Percentiles rank a stretch among this genome's conserved stretches.
Conservation (phyloP, 495 filamentous ascomycete species). For the Daldinia caldariorum region DNA sequence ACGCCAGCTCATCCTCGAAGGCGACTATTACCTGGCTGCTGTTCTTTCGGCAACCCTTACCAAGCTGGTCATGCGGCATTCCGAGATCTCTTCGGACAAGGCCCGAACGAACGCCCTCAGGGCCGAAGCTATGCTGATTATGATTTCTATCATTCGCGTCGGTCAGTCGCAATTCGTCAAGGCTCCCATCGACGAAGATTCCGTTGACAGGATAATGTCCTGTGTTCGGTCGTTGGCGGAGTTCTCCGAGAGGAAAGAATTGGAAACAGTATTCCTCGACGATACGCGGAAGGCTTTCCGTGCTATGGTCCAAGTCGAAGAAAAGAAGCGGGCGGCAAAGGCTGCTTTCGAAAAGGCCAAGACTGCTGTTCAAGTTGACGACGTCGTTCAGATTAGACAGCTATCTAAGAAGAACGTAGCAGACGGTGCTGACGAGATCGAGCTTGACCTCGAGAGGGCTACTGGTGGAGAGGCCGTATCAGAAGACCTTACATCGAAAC, state of each 20-base stretch:
- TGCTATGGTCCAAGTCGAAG: constrained; percentile 97
- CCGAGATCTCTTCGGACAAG: constrained; percentile 87
- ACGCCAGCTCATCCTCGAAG: constrained; percentile 93
- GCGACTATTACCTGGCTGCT: constrained; percentile 95
- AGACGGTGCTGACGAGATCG: constrained; percentile 86
- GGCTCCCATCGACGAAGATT: constrained; percentile 96
- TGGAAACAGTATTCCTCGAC: constrained; percentile 92
- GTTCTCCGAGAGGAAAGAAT: constrained; percentile 85
- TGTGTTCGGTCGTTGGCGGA: constrained; percentile 94
- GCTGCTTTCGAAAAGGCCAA: constrained; percentile 92
- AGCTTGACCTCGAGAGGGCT: constrained; percentile 90
- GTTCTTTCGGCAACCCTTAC: constrained; percentile 95
- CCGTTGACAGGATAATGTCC: constrained; percentile 95
- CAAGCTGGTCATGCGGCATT: constrained; percentile 98
- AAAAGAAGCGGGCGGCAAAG: constrained; percentile 94
- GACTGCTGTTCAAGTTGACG: constrained; percentile 93
- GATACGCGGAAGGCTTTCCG: constrained; percentile 97
- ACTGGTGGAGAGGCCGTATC: constrained; percentile 84
- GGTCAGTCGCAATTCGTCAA: constrained; percentile 98
- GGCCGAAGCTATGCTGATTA: constrained; percentile 98
- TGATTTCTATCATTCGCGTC: constrained; percentile 98
- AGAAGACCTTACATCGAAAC: constrained; percentile 90
- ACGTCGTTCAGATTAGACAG: constrained; percentile 91
- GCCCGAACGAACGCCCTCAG: constrained; percentile 93
- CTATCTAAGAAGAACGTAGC: constrained; percentile 89